phyloP scores from a whole-genome alignment of 1,284 basidiomycete species.

The Heterobasidion parviporum region DNA sequence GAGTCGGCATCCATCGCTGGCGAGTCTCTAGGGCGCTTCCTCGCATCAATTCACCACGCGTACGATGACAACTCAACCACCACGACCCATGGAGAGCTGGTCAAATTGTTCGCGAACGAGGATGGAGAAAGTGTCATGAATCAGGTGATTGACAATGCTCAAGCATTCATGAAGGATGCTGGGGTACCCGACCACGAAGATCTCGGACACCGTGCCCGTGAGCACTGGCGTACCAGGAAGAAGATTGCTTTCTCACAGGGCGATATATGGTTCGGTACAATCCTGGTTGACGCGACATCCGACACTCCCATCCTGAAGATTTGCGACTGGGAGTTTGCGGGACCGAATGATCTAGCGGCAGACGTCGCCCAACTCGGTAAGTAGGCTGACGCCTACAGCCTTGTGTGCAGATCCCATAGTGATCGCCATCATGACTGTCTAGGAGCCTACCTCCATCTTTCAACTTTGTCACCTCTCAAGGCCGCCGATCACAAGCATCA shows the following conservation, averaged over 20 bases:
- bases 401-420: background rate
- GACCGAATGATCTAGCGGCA: slow-evolving; percentile 1
- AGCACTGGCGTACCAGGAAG: background rate
- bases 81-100: background rate
- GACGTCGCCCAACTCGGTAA: slow-evolving; percentile 3
- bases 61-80: background rate
- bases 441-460: slow-evolving; percentile 3
- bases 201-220: background rate
- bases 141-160: background rate
- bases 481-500: background rate
- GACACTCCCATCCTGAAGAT: background rate
- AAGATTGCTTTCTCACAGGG: slow-evolving; percentile 2
- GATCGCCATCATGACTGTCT: background rate
- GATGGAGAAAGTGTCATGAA: slow-evolving; percentile 1
- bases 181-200: background rate
- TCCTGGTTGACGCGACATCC: background rate
- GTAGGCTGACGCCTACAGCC: background rate
- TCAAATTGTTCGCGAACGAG: background rate
- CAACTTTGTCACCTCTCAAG: background rate
- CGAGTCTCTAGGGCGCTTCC: background rate
- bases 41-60: background rate
- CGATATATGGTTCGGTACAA: slow-evolving; percentile 4
- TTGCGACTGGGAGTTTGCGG: slow-evolving; percentile 4
- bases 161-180: background rate
- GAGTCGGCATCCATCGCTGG: background rate